Evolutionary conservation across 2,329 filamentous ascomycete genomes (phyloP).

Genomic region (Aciculosporium take): DNA sequence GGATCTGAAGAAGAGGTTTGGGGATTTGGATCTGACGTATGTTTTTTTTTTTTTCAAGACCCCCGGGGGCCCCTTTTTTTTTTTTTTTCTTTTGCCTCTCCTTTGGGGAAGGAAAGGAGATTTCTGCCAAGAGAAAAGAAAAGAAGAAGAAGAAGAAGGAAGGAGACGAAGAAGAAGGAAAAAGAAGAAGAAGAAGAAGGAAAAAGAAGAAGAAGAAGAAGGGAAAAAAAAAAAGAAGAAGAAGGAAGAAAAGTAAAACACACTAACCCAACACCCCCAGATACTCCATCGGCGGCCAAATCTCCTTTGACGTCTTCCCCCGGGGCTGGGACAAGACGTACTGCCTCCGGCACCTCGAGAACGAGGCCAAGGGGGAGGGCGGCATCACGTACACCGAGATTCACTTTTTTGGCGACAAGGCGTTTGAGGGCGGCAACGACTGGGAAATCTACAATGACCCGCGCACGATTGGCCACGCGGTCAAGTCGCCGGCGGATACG

Average conservation of each 20-base stretch:
- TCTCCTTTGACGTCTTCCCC: slow-evolving; percentile 97
- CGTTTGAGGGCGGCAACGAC: slow-evolving; percentile 80
- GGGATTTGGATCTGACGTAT: slow-evolving; percentile 68
- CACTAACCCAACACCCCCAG: slow-evolving; percentile 25
- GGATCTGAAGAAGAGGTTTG: slow-evolving; percentile 66
- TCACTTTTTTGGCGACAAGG: slow-evolving; percentile 99
- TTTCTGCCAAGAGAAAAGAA: too few relatives aligned
- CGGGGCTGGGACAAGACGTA: slow-evolving; percentile 98
- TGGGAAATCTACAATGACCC: slow-evolving; percentile 80
- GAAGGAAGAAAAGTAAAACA: background rate
- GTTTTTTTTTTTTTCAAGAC: background rate
- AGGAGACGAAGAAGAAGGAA: background rate
- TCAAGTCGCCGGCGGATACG: slow-evolving; percentile 71
- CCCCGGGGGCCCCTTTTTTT: background rate
- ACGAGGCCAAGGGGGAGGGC: slow-evolving; percentile 55
- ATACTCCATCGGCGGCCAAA: slow-evolving; percentile 90
- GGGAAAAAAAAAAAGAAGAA: background rate
- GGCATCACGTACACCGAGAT: slow-evolving; percentile 71
- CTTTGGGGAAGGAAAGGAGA: too few relatives aligned
- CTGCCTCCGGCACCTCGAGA: slow-evolving; percentile 76
- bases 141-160: background rate
- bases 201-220: background rate
- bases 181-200: background rate
- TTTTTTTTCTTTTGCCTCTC: background rate
- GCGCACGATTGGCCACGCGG: slow-evolving; percentile 73